Conservation (phyloP, 164 flowering plant species). For the Protea cynaroides region DNA sequence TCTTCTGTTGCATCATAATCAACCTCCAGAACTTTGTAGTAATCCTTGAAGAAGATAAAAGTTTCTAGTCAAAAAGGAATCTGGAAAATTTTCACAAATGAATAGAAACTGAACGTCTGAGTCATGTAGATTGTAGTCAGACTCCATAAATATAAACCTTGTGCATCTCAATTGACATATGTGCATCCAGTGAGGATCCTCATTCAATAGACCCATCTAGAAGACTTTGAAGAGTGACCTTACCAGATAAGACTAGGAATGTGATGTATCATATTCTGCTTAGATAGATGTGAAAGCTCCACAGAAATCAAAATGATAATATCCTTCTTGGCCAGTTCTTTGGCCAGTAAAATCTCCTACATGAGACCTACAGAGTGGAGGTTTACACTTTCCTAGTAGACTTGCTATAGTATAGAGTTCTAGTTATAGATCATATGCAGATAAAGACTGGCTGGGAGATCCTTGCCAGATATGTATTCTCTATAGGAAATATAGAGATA, state of each 20-base stretch:
- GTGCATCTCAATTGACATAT: background rate
- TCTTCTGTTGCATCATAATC: constrained; percentile 88
- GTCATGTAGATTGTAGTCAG: background rate
- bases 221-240: background rate
- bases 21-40: constrained; percentile 74
- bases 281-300: background rate
- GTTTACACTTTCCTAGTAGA: no score
- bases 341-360: background rate
- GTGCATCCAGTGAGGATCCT: background rate
- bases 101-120: background rate
- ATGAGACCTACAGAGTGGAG: background rate
- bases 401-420: no score
- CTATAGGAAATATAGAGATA: no score
- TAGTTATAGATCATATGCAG: no score
- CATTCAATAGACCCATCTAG: background rate
- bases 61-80: background rate
- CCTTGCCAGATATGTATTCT: no score
- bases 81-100: background rate
- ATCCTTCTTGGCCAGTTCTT: background rate
- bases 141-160: background rate
- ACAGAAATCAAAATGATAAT: background rate
- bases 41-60: constrained; percentile 42
- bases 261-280: background rate
- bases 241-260: background rate
- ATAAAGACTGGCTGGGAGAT: no score